These are phyloP conservation scores for Colletotrichum gloeosporioides DNA, from an alignment of 2,329 filamentous ascomycete genomes.

Conservation along the genomic window DNA sequence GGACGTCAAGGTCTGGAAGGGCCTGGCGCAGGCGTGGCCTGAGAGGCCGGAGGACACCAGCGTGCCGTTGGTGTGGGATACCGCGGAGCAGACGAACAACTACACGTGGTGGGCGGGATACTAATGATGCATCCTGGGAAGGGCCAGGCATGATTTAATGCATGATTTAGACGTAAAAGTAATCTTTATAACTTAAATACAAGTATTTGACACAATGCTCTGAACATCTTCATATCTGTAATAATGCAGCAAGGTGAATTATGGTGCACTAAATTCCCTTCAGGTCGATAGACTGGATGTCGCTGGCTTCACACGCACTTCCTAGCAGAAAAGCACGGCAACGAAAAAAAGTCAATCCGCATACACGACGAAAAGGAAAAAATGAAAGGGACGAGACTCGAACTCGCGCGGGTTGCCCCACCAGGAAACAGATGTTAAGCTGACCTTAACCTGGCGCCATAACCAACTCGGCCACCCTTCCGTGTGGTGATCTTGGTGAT, in stretches of 20 bases:
- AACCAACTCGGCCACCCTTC: slow-evolving; percentile 23
- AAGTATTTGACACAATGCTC: not conserved
- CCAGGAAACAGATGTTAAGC: slow-evolving; percentile 22
- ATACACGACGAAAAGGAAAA: not conserved
- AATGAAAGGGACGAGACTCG: slow-evolving; percentile 23
- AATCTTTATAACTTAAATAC: not conserved
- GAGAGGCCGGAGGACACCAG: slow-evolving; percentile 20
- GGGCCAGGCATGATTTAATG: not conserved
- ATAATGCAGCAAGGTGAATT: too few relatives aligned
- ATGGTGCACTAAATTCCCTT: too few relatives aligned
- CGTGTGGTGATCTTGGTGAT: not conserved
- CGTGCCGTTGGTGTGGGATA: slow-evolving; percentile 14
- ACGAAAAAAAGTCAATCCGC: not conserved
- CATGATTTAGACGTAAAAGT: not conserved
- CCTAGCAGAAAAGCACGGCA: too few relatives aligned
- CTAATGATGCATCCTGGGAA: not conserved
- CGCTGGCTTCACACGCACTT: too few relatives aligned
- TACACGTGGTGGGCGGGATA: slow-evolving; percentile 21
- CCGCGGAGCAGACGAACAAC: slow-evolving; percentile 18
- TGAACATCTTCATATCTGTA: too few relatives aligned
- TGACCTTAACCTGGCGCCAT: slow-evolving; percentile 23
- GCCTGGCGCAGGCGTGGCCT: slow-evolving; percentile 19
- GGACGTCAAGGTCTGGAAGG: slow-evolving; percentile 15
- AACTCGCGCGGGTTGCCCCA: slow-evolving; percentile 23
- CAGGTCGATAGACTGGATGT: too few relatives aligned